Evolutionary conservation across 306 rosid species (phyloP).

Genomic region (Rubus idaeus): DNA sequence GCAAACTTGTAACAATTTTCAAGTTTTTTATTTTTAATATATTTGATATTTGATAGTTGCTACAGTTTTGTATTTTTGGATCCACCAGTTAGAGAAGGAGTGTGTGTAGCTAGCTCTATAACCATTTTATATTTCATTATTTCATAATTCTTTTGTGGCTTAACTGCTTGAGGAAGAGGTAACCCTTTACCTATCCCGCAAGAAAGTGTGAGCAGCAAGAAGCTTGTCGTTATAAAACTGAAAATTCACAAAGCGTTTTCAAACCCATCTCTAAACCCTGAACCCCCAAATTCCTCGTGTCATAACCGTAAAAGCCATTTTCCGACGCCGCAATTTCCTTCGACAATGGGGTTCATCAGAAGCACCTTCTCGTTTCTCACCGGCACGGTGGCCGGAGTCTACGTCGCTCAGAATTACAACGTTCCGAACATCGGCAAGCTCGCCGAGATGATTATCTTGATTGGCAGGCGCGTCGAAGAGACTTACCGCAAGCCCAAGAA

Average conservation of each 20-base stretch:
- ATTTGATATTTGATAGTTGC: no score
- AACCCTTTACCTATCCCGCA: background rate
- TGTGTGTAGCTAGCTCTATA: no score
- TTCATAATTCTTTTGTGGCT: no score
- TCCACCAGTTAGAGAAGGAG: no score
- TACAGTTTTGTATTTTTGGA: no score
- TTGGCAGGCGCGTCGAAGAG: slow-evolving; percentile 44
- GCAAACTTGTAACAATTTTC: no score
- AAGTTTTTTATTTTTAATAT: no score
- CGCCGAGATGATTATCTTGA: slow-evolving; percentile 29
- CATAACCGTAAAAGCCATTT: background rate
- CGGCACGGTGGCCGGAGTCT: slow-evolving; percentile 39
- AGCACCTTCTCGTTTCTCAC: slow-evolving; percentile 35
- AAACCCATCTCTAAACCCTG: background rate
- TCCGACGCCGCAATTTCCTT: background rate
- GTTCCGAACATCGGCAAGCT: slow-evolving; percentile 48
- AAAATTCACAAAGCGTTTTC: background rate
- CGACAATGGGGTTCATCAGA: slow-evolving; percentile 36
- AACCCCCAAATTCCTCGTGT: background rate
- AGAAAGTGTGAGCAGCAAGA: slow-evolving; percentile 13
- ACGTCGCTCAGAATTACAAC: slow-evolving; percentile 48
- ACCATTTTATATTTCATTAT: no score
- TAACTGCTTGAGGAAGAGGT: no score
- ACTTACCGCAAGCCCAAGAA: slow-evolving; percentile 52
- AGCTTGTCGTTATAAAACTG: background rate